Conservation (phyloP, 1,284 basidiomycete species). For the Melanopsichium pennsylvanicum region DNA sequence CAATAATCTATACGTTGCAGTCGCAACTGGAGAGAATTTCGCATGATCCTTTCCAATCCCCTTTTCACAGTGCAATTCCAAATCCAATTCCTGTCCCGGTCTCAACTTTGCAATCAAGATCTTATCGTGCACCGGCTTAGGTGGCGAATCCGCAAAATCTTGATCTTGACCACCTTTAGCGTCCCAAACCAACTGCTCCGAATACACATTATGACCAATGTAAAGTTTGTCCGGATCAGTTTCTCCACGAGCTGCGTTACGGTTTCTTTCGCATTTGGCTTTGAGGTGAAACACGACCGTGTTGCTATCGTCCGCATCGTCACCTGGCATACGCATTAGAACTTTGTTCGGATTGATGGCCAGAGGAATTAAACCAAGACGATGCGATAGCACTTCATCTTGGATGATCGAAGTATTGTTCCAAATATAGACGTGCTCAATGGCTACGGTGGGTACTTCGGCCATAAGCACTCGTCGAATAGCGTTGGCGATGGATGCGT, state of each 20-base stretch:
- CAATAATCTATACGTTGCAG: conserved; percentile 85
- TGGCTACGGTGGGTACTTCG: conserved; percentile 84
- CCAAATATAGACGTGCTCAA: conserved; percentile 92
- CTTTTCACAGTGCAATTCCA: conserved; percentile 92
- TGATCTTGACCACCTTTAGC: conserved; percentile 83
- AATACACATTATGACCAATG: conserved; percentile 71
- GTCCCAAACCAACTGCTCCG: conserved; percentile 81
- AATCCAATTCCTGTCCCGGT: conserved; percentile 83
- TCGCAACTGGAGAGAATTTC: conserved; percentile 89
- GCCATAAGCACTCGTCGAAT: conserved; percentile 90
- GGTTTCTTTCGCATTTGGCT: conserved; percentile 75
- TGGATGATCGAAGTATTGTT: conserved; percentile 95
- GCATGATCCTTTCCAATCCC: conserved; percentile 96
- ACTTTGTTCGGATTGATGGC: conserved; percentile 79
- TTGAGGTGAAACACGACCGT: conserved; percentile 88
- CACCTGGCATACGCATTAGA: conserved; percentile 66
- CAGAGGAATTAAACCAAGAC: conserved; percentile 88
- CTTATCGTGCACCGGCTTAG: conserved; percentile 79
- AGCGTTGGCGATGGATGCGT: conserved; percentile 95
- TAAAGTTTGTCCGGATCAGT: conserved; percentile 57
- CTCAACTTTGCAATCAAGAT: conserved; percentile 93
- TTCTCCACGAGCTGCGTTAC: conserved; percentile 70
- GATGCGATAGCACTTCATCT: conserved; percentile 91
- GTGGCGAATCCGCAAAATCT: conserved; percentile 69
- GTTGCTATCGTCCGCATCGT: conserved; percentile 80